These are phyloP conservation scores for Paraglomus brasilianum DNA, from an alignment of 192 early-diverging fungal genomes.

Conservation along the genomic window DNA sequence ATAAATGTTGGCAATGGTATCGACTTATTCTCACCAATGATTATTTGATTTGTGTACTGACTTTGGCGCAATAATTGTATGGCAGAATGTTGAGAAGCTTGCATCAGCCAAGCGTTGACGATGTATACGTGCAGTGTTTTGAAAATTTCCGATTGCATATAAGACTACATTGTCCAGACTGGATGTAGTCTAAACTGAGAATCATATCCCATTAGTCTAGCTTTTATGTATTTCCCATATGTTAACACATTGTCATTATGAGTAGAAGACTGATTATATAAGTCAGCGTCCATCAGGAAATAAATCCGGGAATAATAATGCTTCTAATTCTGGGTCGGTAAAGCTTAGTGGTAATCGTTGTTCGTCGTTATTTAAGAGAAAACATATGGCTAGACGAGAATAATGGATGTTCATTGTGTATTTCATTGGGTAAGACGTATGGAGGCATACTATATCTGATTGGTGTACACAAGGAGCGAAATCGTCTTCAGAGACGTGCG, in stretches of 20 bases:
- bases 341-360: not conserved
- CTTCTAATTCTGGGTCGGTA: not conserved
- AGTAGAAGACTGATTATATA: not conserved
- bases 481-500: too few relatives aligned
- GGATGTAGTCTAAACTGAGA: not conserved
- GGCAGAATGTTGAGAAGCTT: not conserved
- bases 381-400: not conserved
- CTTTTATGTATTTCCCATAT: constrained; percentile 17
- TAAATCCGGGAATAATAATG: not conserved
- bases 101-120: too few relatives aligned
- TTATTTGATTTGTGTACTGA: not conserved
- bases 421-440: not conserved
- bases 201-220: not conserved
- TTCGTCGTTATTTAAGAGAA: not conserved
- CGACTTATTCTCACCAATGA: not conserved
- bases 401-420: constrained; percentile 23
- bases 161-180: not conserved
- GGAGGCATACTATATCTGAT: constrained; percentile 18
- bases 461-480: too few relatives aligned
- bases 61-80: not conserved
- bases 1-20: not conserved
- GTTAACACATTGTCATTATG: not conserved
- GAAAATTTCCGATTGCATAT: constrained; percentile 6
- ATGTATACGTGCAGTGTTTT: too few relatives aligned
- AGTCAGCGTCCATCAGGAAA: not conserved